Evolutionary conservation across 148 eudicot species (phyloP), one percentile per base, ranked within the genome.

Genomic region (Polygonum maritimum): DNA sequence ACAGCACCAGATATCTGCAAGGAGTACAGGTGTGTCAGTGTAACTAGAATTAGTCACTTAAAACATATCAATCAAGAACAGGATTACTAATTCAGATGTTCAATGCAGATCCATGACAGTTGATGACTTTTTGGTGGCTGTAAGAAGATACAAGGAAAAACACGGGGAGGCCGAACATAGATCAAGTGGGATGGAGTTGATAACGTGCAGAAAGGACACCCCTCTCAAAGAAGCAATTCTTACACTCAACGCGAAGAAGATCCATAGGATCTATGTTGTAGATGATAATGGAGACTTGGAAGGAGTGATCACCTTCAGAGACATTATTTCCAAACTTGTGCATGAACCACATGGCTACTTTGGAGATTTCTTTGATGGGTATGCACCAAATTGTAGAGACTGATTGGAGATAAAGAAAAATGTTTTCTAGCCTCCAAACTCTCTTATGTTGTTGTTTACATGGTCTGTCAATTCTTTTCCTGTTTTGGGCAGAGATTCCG

Each of bases 291-390:
- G 85, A 48, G 78, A 86, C 51, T 78, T 91, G 11, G 90, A 89
- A 60, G 98, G 98, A 51, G 89, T 91, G 8, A 87, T 94, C 78
- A 94, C 98, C 3, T 93, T 94, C 16, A 86, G 97, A 74, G 98
- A 94, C 87, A 94, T 94, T 49, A 90, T 94, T 69, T 94, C 98
- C 5, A 94, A 84, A 89, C 91, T 94, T 3, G 98, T 94, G 47
- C 95, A 91, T 54, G 98, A 94, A 73, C 97, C 98, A 54, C 90
- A 78, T 11, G 93, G 93, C 63, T 94, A 94, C 83, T 91, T 94
- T 76, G 98, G 98, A 1, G 98, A 94, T 73, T 94, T 94, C 93
- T 94, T 94, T 14, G 91, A 94, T 71, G 98, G 98, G 7, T 76
- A 58, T 58, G 12, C 78, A 19, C 78, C 78, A 12, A 76, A 62